phyloP scores from a whole-genome alignment of 208 protist species.

The Acanthamoeba royreba region DNA sequence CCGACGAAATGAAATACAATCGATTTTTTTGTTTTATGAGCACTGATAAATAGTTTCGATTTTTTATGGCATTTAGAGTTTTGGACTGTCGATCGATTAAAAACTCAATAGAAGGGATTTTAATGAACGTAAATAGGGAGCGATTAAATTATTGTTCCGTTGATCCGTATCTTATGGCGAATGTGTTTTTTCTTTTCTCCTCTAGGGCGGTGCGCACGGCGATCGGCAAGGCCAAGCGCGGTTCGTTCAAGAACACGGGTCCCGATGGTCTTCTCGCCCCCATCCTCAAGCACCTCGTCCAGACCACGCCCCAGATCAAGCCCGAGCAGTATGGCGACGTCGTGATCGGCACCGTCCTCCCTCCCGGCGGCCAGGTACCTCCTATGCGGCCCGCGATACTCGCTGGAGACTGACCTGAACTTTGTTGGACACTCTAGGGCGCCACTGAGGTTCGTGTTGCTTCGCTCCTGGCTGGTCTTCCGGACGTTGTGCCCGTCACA shows the following conservation, averaged over 20 bases:
- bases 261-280: conserved; percentile 56
- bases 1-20: too few relatives aligned
- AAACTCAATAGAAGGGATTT: too few relatives aligned
- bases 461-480: conserved; percentile 56
- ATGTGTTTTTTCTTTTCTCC: neutral
- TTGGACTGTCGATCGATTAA: too few relatives aligned
- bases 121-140: too few relatives aligned
- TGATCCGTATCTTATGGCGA: neutral
- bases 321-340: conserved; percentile 58
- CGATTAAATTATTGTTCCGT: neutral
- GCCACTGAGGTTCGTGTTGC: conserved; percentile 61
- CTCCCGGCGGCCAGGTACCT: conserved; percentile 7
- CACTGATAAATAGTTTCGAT: too few relatives aligned
- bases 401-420: neutral
- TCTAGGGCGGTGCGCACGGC: conserved; percentile 54
- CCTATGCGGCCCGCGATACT: neutral
- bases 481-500: conserved; percentile 52
- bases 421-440: neutral
- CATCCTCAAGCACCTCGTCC: conserved; percentile 58
- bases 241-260: conserved; percentile 65
- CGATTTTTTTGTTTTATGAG: too few relatives aligned
- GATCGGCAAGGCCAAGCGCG: conserved; percentile 62
- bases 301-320: conserved; percentile 46
- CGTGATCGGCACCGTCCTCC: conserved; percentile 58
- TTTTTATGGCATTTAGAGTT: too few relatives aligned